Evolutionary conservation across 371 early-diverging fungal genomes (phyloP).

Genomic region (Mortierella sp.): DNA sequence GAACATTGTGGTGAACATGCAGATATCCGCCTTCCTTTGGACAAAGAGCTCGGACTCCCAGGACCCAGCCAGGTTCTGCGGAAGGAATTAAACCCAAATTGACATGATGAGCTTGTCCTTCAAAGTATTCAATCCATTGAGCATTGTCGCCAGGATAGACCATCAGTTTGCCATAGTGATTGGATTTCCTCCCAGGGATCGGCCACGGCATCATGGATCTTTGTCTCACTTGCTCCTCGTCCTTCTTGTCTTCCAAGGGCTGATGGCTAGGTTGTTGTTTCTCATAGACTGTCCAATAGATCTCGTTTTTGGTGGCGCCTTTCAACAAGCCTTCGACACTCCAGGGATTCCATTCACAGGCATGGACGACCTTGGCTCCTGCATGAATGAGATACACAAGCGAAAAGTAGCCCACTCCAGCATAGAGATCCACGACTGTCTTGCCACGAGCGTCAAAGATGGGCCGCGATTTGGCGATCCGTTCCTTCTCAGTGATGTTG

Average conservation of each 20-base stretch:
- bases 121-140: slow-evolving; percentile 45
- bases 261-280: no score
- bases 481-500: slow-evolving; percentile 57
- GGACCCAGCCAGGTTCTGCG: slow-evolving; percentile 53
- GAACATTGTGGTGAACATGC: slow-evolving; percentile 56
- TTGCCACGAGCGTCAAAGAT: slow-evolving; percentile 43
- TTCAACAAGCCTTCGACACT: slow-evolving; percentile 54
- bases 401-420: slow-evolving; percentile 58
- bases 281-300: slow-evolving; percentile 27
- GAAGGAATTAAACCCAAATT: slow-evolving; percentile 58
- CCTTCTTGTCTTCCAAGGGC: neutral
- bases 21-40: slow-evolving; percentile 52
- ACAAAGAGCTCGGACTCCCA: slow-evolving; percentile 56
- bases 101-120: slow-evolving; percentile 55
- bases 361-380: slow-evolving; percentile 53
- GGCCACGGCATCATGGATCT: no score
- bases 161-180: slow-evolving; percentile 25
- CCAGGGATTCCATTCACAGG: slow-evolving; percentile 60
- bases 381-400: slow-evolving; percentile 56
- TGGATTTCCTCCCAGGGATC: slow-evolving; percentile 13
- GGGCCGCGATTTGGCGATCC: slow-evolving; percentile 47
- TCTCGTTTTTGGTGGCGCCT: slow-evolving; percentile 40
- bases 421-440: slow-evolving; percentile 56
- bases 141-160: slow-evolving; percentile 56
- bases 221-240: neutral